Evolutionary conservation across 2,329 filamentous ascomycete genomes (phyloP).

Genomic region (Lecanicillium sp.): DNA sequence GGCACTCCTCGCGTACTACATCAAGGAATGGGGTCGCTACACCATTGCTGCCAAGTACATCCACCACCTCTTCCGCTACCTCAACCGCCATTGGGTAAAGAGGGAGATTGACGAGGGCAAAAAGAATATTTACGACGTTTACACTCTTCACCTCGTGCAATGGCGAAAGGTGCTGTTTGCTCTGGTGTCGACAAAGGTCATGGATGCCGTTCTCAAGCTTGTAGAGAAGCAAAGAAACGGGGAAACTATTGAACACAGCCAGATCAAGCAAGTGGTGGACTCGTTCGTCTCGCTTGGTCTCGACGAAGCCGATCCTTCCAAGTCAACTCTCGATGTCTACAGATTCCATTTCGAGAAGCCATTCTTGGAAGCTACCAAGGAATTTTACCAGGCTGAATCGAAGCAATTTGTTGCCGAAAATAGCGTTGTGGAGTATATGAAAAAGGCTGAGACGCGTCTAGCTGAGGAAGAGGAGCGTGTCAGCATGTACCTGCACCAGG

Average conservation of each 20-base stretch:
- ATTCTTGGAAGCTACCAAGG: conserved; percentile 75
- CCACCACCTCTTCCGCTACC: conserved; percentile 91
- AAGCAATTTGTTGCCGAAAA: conserved; percentile 94
- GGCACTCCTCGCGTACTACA: conserved; percentile 85
- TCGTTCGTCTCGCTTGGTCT: conserved; percentile 93
- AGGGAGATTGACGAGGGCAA: conserved; percentile 98
- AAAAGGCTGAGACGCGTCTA: conserved; percentile 87
- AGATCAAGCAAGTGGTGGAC: conserved; percentile 95
- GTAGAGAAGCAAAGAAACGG: conserved; percentile 96
- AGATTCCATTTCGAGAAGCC: conserved; percentile 86
- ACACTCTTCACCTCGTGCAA: conserved; percentile 89
- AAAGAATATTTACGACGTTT: conserved; percentile 96
- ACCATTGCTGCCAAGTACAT: conserved; percentile 95
- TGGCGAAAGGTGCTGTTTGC: conserved; percentile 91
- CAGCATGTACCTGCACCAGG: conserved; percentile 79
- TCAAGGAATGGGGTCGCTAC: conserved; percentile 92
- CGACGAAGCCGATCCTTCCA: conserved; percentile 85
- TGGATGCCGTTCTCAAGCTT: conserved; percentile 88
- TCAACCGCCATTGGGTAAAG: conserved; percentile 98
- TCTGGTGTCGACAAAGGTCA: conserved; percentile 76
- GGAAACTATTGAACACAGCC: conserved; percentile 92
- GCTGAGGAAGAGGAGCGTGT: conserved; percentile 94
- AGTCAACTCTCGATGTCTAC: conserved; percentile 93
- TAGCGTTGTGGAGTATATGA: conserved; percentile 98
- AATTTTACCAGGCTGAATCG: conserved; percentile 87